phyloP scores from a whole-genome alignment of 1,139 yeast species.

The Pichia sp. region DNA sequence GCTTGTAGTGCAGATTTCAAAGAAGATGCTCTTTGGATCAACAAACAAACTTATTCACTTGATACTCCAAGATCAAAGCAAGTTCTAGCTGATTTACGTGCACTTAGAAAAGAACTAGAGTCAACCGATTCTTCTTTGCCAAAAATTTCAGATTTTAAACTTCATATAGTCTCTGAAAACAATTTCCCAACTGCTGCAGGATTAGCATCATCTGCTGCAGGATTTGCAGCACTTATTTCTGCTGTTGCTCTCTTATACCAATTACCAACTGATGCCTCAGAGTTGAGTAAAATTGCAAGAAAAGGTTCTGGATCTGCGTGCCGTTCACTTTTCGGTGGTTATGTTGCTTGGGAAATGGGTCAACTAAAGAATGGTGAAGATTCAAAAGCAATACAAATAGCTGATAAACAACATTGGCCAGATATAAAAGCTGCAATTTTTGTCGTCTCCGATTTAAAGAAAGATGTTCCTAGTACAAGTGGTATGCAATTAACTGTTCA shows the following conservation, averaged over 20 bases:
- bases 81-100: constrained; percentile 70
- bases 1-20: constrained; percentile 53
- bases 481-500: constrained; percentile 95
- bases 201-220: constrained; percentile 95
- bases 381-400: constrained; percentile 87
- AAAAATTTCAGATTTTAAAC: constrained; percentile 52
- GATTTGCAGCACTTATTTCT: constrained; percentile 89
- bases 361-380: constrained; percentile 62
- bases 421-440: constrained; percentile 83
- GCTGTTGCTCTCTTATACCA: constrained; percentile 78
- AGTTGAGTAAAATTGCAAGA: constrained; percentile 87
- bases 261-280: constrained; percentile 75
- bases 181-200: constrained; percentile 99
- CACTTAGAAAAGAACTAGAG: constrained; percentile 54
- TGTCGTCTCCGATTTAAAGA: constrained; percentile 87
- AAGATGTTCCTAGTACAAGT: constrained; percentile 88
- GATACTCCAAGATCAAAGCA: constrained; percentile 62
- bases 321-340: constrained; percentile 93
- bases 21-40: constrained; percentile 72
- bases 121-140: constrained; percentile 43
- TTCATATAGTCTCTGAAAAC: constrained; percentile 86
- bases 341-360: constrained; percentile 99
- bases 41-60: constrained; percentile 43
- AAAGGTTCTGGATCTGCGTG: constrained; percentile 99
- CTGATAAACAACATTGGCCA: constrained; percentile 85